Base-by-base conservation (phyloP, 2,329 filamentous ascomycete genomes). In the Colletotrichum theobromicola region DNA sequence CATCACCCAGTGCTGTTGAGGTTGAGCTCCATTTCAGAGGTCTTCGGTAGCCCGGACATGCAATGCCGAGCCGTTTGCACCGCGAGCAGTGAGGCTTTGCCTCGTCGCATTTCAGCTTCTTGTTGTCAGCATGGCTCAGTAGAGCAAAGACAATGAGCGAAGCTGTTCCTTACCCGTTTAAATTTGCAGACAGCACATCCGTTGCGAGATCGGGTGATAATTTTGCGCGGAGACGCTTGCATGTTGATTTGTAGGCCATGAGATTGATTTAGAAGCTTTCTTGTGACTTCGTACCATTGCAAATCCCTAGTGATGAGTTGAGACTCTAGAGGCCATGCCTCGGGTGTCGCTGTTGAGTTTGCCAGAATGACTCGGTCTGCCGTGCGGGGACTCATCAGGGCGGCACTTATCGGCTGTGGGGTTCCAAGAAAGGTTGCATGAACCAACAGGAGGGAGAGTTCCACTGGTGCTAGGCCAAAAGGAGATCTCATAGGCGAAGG, bases 131-230 rank as follows among this genome's bases (percentile, higher is more conserved):
- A 55, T 30, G 4, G 15, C 16, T 42, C n/a, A 18, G 15, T 16
- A 50, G 3, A 64, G 4, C 34, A 5, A 0, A n/a, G 6, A 46
- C 9, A 32, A 24, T 1, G 12, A 26, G 24, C 2, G 16, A 34
- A 5, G 34, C 5, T 16, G 9, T 26, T 7, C 32, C 63, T 5
- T 58, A 72, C 70, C 30, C 64, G 30, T 55, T 72, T 72, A 13
- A 37, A 72, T n/a, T 68, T 72, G 64, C 69, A 72, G 8, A 72
- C 69, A 26, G 69, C 63, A 53, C 69, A 72, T 35, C 63, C 69
- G 37, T 72, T 68, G 13, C 69, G 69, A 18, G 63, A 72, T 58
- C 55, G 35, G 5, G 69, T 67, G 37, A 68, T 68, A 7, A 66
- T 61, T 50, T 61, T 72, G 21, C 64, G 69, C 21, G 28, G 10